Evolutionary conservation across 2,329 filamentous ascomycete species (phyloP).

Genomic region (Fusarium denticulatum): DNA sequence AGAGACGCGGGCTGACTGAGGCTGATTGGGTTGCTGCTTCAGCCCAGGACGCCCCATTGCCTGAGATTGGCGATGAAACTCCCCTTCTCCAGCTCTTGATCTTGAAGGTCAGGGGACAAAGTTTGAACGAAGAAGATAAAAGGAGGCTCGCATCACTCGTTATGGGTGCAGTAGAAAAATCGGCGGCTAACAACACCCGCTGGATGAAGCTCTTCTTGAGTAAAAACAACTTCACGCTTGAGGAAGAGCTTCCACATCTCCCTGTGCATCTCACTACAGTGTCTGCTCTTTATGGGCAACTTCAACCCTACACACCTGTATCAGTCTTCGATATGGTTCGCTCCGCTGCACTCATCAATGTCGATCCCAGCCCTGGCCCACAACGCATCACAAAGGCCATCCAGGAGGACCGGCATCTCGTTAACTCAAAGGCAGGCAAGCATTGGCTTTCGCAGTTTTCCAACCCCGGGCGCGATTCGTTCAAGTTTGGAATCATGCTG

Average conservation of each 20-base stretch:
- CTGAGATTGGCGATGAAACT: constrained; percentile 14
- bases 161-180: constrained; percentile 39
- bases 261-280: constrained; percentile 35
- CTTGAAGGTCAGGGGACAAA: background rate
- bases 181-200: constrained; percentile 42
- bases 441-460: constrained; percentile 46
- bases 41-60: background rate
- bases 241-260: constrained; percentile 37
- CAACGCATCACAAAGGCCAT: constrained; percentile 38
- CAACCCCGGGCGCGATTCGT: background rate
- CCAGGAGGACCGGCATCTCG: constrained; percentile 35
- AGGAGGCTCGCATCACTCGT: constrained; percentile 38
- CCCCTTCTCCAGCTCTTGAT: constrained; percentile 15
- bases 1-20: constrained; percentile 41
- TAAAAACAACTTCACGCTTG: constrained; percentile 42
- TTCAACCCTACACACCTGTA: constrained; percentile 25
- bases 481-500: constrained; percentile 1
- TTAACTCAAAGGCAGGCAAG: constrained; percentile 42
- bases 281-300: constrained; percentile 10
- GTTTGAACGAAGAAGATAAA: constrained; percentile 5
- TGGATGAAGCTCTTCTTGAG: constrained; percentile 48
- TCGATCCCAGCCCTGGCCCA: constrained; percentile 38
- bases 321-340: constrained; percentile 31
- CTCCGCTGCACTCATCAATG: constrained; percentile 32
- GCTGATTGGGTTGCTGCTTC: constrained; percentile 42